A percentile compares a stretch with the other conserved stretches of the same genome.
Conservation (phyloP, 441 rosid species). For the Adansonia rubrostipa region DNA sequence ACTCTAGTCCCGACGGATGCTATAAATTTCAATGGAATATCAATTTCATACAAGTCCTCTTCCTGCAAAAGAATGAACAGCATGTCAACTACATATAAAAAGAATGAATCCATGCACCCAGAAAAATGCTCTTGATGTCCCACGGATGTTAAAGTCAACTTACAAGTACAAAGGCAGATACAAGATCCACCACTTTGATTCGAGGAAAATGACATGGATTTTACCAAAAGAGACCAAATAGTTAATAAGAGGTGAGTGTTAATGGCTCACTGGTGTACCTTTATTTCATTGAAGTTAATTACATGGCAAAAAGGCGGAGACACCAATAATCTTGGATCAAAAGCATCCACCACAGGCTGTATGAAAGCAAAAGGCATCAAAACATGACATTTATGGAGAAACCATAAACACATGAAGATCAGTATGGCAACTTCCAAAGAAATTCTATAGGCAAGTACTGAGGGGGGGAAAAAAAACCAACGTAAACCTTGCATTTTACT, state of each 20-base stretch:
- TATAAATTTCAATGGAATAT: constrained; percentile 71
- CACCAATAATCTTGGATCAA: constrained; percentile 95
- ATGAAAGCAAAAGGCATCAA: constrained; percentile 25
- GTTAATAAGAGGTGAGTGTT: not conserved
- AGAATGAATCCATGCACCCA: too few species aligned
- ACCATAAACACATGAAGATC: constrained; percentile 18
- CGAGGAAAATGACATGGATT: not conserved
- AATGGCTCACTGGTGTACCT: constrained; percentile 48
- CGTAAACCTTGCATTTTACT: not conserved
- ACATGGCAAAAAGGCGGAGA: constrained; percentile 72
- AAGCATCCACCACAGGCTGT: constrained; percentile 99
- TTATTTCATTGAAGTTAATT: constrained; percentile 70
- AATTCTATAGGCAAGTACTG: constrained; percentile 18
- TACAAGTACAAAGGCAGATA: not conserved
- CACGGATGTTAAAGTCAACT: not conserved
- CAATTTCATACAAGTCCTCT: constrained; percentile 68
- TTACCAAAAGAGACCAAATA: not conserved
- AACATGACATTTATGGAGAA: constrained; percentile 17
- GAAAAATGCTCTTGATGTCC: not conserved
- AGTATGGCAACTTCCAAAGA: constrained; percentile 14
- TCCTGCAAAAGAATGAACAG: constrained; percentile 52
- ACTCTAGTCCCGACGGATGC: constrained; percentile 80
- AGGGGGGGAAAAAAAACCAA: not conserved
- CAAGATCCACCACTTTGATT: constrained; percentile 2
- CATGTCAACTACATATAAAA: not conserved